Evolutionary conservation across 441 rosid genomes (phyloP).

Genomic region (Geranium incanum): DNA sequence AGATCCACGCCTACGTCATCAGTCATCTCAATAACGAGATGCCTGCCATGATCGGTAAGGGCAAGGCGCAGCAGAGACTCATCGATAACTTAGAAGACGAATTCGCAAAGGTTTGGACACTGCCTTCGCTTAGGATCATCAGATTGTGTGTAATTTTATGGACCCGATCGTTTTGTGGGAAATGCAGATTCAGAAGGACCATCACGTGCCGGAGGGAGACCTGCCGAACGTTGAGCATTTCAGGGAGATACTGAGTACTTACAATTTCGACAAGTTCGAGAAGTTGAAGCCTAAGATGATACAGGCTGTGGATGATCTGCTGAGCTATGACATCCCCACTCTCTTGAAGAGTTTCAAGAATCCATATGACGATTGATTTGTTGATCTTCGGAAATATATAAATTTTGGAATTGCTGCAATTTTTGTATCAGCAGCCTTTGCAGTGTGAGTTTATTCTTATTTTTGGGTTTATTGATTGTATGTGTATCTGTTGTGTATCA

Average conservation of each 20-base stretch:
- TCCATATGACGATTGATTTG: neutral
- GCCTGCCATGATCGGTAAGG: conserved; percentile 65
- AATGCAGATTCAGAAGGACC: neutral
- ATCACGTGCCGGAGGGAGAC: neutral
- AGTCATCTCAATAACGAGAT: conserved; percentile 67
- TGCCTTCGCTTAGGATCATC: too few relatives aligned
- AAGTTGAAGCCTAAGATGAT: neutral
- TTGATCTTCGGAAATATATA: neutral
- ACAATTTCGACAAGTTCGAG: neutral
- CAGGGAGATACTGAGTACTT: neutral
- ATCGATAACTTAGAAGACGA: conserved; percentile 51
- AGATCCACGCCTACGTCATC: conserved; percentile 60
- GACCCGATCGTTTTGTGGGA: too few relatives aligned
- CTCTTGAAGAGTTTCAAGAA: conserved; percentile 1
- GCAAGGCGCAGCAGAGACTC: conserved; percentile 55
- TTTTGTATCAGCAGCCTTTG: too few relatives aligned
- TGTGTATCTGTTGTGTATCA: neutral
- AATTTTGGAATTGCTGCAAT: neutral
- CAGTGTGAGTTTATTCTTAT: too few relatives aligned
- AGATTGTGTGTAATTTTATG: too few relatives aligned
- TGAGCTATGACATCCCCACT: neutral
- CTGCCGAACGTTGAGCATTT: neutral
- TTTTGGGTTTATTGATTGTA: neutral
- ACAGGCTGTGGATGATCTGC: neutral
- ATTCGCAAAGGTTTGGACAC: conserved; percentile 42